Base-by-base conservation (phyloP, 768 basidiomycete genomes). In the Mycena vitilis region DNA sequence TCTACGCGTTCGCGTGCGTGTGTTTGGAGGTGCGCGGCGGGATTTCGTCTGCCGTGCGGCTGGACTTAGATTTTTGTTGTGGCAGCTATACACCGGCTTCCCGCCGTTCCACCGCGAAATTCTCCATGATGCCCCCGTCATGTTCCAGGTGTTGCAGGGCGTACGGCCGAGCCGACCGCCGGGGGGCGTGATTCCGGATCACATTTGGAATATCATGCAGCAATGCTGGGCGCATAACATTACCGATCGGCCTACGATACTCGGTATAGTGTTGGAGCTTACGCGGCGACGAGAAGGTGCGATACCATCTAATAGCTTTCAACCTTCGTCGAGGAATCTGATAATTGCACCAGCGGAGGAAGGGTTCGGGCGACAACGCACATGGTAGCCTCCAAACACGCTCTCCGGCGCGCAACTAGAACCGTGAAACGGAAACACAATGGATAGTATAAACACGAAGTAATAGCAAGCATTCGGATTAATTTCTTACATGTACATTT, bases 1-100 rank as follows among this genome's bases (percentile, higher is more conserved):
- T 68, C 9, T 71, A 71, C 23, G 66, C 66, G 20, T 62, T 68
- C 34, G 70, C 57, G 3, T 71, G 70, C 34, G 63, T 67, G 16
- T 63, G 51, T 22, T 36, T 71, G 0, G 70, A 71, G 66, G 70
- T 68, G n/a, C 40, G 40, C 40, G 10, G 11, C 15, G 11, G 42
- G 16, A 0, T 34, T 11, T 34, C 20, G 18, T 4, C 15, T 38
- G 34, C 30, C 7, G 18, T 22, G 6, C 38, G 13, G 18, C 10
- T 23, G 25, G 20, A 51, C 9, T 38, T 15, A 48, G 10, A 9
- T 3, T 49, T 10, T 37, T 36, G 34, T 38, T 42, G 30, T 30
- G 30, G 0, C 34, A 70, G 68, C 25, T 70, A n/a, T 65, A 65
- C 47, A 70, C 63, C 1, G 68, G 68, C 6, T 61, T 6, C 20